Evolutionary conservation across 192 early-diverging fungal genomes (phyloP), one percentile per base, ranked within the genome.

Genomic region (Podila verticillata): DNA sequence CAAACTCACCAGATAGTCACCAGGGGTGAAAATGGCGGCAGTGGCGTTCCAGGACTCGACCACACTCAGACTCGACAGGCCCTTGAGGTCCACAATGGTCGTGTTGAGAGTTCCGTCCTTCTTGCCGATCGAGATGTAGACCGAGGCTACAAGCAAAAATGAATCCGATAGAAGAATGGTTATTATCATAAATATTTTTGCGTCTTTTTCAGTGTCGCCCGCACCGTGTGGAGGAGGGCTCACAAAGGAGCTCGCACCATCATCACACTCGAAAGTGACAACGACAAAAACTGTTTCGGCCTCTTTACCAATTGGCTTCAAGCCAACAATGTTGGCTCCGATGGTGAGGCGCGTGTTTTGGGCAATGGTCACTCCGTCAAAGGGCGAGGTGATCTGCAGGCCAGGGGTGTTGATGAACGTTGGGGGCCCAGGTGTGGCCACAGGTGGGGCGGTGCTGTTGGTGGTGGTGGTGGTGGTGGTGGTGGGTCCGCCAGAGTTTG

Each of bases 81-180:
- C 28, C 6, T 54, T 29, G 56, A 63, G 31, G 22, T 31, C 34
- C 12, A 57, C 64, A 48, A 79, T 63, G 47, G 75, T 79, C 22
- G 35, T 63, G 62, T 79, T 79, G 28, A n/a, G 28, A 3, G 75
- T 48, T 12, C 75, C 69, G n/a, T 79, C 75, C n/a, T 35, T 66
- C 51, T 72, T 71, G 19, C 69, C 58, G 28, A 72, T 60, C 35
- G 75, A 57, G 57, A 79, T 57, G 20, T 61, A 5, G 47, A 72
- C 63, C 10, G 75, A 66, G 22, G 68, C 75, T 72, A 31, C 7
- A 57, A 57, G n/a, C 54, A 57, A 20, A 0, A 60, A 29, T 49
- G 15, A n/a, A 49, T 13, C 3, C 5, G 44, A 19, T n/a, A n/a
- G 4, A 24, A 17, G 5, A 31, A 15, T 39, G 44, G 26, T 44